Evolutionary conservation across 2,329 filamentous ascomycete species (phyloP).

Genomic region (Ceratocystis cubensis): DNA sequence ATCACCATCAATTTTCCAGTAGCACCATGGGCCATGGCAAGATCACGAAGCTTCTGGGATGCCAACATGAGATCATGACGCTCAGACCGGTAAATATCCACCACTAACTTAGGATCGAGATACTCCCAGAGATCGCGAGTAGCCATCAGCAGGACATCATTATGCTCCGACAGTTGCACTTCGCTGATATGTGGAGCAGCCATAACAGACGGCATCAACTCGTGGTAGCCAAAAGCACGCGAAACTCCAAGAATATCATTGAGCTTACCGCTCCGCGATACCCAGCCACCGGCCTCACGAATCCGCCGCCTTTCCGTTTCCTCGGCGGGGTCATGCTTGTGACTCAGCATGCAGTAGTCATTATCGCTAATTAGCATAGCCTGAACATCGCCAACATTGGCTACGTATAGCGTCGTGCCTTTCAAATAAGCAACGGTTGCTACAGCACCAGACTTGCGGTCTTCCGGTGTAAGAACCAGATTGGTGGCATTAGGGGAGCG

Average conservation of each 20-base stretch:
- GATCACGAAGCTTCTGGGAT: slow-evolving; percentile 82
- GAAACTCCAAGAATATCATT: slow-evolving; percentile 89
- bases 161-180: slow-evolving; percentile 67
- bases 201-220: slow-evolving; percentile 83
- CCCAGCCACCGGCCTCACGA: slow-evolving; percentile 86
- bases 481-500: slow-evolving; percentile 59
- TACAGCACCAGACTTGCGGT: slow-evolving; percentile 78
- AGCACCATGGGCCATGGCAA: slow-evolving; percentile 90
- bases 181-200: slow-evolving; percentile 76
- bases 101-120: slow-evolving; percentile 74
- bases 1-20: slow-evolving; percentile 97
- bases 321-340: slow-evolving; percentile 88
- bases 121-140: slow-evolving; percentile 94
- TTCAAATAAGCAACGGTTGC: slow-evolving; percentile 86
- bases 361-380: slow-evolving; percentile 91
- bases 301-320: slow-evolving; percentile 74
- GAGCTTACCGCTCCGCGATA: slow-evolving; percentile 83
- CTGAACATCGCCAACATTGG: slow-evolving; percentile 90
- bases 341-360: slow-evolving; percentile 67
- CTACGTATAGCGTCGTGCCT: slow-evolving; percentile 80
- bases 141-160: slow-evolving; percentile 86
- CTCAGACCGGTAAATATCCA: slow-evolving; percentile 80
- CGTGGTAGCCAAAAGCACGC: slow-evolving; percentile 86
- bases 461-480: slow-evolving; percentile 73
- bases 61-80: slow-evolving; percentile 86